A percentile compares a stretch with the other conserved stretches of the same genome.
Conservation (phyloP, 2,329 filamentous ascomycete species). For the Xylaria polymorpha region DNA sequence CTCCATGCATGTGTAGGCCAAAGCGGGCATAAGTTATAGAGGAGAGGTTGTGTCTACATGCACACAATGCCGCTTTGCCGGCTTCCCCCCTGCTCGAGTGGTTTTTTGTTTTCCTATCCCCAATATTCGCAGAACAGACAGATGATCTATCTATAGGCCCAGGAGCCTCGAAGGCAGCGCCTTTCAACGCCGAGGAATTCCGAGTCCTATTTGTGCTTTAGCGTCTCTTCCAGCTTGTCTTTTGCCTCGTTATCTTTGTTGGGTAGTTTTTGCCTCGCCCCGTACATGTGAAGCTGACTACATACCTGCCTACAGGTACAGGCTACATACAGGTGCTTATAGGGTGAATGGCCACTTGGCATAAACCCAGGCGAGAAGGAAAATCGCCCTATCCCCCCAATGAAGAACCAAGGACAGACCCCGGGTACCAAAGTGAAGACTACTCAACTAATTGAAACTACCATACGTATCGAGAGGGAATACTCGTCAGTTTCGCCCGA, state of each 20-base stretch:
- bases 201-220: not conserved
- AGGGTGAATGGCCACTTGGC: not conserved
- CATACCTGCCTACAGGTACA: not conserved
- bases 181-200: not conserved
- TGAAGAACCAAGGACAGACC: not conserved
- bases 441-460: not conserved
- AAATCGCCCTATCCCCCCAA: not conserved
- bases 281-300: not conserved
- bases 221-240: not conserved
- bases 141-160: not conserved
- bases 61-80: constrained; percentile 3
- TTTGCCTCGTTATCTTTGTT: not conserved
- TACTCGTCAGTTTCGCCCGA: not conserved
- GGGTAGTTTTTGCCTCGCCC: not conserved
- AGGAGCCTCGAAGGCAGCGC: not conserved
- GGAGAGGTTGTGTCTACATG: not conserved
- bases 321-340: not conserved
- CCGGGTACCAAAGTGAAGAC: not conserved
- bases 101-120: not conserved
- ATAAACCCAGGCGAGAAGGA: not conserved
- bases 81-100: not conserved
- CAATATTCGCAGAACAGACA: not conserved
- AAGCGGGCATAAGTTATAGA: not conserved
- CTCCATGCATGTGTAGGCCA: constrained; percentile 3
- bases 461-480: not conserved